A percentile compares a stretch with the other conserved stretches of the same genome.
Conservation (phyloP, 305 asterid species). For the Rubia balearica region DNA sequence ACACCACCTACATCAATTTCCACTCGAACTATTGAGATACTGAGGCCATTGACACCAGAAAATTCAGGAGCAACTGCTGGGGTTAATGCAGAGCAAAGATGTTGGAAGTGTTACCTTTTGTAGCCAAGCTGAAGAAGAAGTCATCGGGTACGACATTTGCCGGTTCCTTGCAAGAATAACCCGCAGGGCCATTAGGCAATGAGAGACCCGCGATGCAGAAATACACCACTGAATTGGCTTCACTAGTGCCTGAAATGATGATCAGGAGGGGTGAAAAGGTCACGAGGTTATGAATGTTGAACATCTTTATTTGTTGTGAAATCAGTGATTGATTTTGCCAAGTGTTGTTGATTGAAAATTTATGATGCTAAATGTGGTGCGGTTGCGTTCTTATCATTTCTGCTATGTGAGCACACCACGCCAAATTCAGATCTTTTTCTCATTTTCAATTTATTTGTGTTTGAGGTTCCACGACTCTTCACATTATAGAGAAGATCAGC, state of each 20-base stretch:
- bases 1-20: constrained; percentile 68
- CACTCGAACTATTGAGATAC: constrained; percentile 53
- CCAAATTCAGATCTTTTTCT: too few relatives aligned
- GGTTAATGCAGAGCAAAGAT: constrained; percentile 55
- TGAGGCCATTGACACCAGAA: constrained; percentile 66
- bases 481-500: too few relatives aligned
- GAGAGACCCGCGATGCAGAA: constrained; percentile 72
- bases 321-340: too few relatives aligned
- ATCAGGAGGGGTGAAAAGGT: constrained; percentile 26
- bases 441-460: too few relatives aligned
- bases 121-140: constrained; percentile 49
- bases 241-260: constrained; percentile 23
- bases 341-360: too few relatives aligned
- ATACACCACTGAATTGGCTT: constrained; percentile 46
- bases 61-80: constrained; percentile 56
- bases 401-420: too few relatives aligned
- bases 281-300: constrained; percentile 30
- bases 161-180: constrained; percentile 68
- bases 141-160: constrained; percentile 35
- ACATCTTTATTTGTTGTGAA: constrained; percentile 25
- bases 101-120: constrained; percentile 53
- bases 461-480: too few relatives aligned
- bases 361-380: too few relatives aligned
- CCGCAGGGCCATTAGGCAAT: constrained; percentile 46
- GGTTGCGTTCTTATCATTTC: too few relatives aligned